phyloP scores from a whole-genome alignment of 1,139 yeast species.

The Tardiomyces blankii region DNA sequence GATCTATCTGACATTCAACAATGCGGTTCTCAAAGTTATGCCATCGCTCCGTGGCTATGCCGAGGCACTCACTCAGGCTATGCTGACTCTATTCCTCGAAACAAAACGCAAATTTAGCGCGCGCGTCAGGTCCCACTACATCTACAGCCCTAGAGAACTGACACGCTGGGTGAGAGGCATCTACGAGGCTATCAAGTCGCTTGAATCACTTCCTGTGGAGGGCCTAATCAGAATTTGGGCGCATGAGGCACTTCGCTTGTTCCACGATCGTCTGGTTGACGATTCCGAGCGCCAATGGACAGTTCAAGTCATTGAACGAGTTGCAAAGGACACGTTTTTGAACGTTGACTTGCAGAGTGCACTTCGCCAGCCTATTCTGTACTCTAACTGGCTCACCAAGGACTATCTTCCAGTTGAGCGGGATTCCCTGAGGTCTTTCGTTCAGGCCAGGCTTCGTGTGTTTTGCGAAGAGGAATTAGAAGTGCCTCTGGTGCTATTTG shows the following conservation, averaged over 20 bases:
- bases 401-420: conserved; percentile 48
- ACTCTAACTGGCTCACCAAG: conserved; percentile 64
- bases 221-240: conserved; percentile 60
- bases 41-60: conserved; percentile 54
- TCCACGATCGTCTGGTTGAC: conserved; percentile 56
- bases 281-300: conserved; percentile 45
- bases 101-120: conserved; percentile 35
- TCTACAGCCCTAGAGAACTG: conserved; percentile 84
- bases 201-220: conserved; percentile 29
- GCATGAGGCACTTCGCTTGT: conserved; percentile 70
- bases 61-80: conserved; percentile 45
- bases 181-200: conserved; percentile 39
- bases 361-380: conserved; percentile 43
- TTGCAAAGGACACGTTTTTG: conserved; percentile 37
- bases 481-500: conserved; percentile 50
- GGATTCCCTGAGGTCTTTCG: conserved; percentile 40
- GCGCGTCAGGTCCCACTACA: conserved; percentile 40
- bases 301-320: conserved; percentile 30
- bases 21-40: conserved; percentile 44
- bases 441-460: conserved; percentile 52
- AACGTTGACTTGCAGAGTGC: conserved; percentile 30
- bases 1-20: conserved; percentile 52
- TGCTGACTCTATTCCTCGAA: conserved; percentile 49
- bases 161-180: conserved; percentile 86
- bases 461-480: conserved; percentile 66